Evolutionary conservation across 2,329 filamentous ascomycete genomes (phyloP), one percentile per base, ranked within the genome.

Genomic region (Penicillium corylophilum): DNA sequence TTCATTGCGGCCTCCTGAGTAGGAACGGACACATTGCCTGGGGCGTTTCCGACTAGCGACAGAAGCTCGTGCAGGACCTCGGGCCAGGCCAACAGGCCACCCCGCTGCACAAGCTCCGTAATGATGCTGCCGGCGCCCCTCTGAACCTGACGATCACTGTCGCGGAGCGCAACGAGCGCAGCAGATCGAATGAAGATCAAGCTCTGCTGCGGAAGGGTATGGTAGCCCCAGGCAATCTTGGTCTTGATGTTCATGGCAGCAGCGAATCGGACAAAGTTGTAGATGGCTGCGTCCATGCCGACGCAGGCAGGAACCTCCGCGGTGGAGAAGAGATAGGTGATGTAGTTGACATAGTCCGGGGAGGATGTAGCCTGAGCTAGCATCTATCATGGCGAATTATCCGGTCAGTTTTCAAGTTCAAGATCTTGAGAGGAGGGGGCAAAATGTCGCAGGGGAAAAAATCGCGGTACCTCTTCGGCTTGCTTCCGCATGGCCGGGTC

Each of bases 231-330:
- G 67, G 84, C 87, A 70, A 97, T 82, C 68, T 95, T 91, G 74
- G 96, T 97, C 77, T 97, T 99, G 60, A 99, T 81, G 84, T 96
- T 94, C 66, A 97, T 86, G 50, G 89, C 92, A 23, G 93, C 92
- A 10, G 93, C 89, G 54, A 89, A 89, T 58, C 94, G 87, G 55
- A 95, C 87, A 45, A 90, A 77, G 70, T 88, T 66, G 82, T 76
- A 90, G 86, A 68, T 89, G 79, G 58, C 80, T 67, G 60, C 46
- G 79, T 82, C 67, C 89, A 77, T 57, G 79, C 84, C 50, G 78
- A 74, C 56, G 9, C 60, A 73, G 42, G 88, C 83, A 48, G 75
- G 71, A 45, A 80, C 77, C 57, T 85, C 80, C 50, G 83, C 71
- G 63, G 83, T 90, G 54, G 89, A 90, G 73, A 95, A 90, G 56